Evolutionary conservation across 2,329 filamentous ascomycete species (phyloP).

Genomic region (Ophiostoma pallidulum): DNA sequence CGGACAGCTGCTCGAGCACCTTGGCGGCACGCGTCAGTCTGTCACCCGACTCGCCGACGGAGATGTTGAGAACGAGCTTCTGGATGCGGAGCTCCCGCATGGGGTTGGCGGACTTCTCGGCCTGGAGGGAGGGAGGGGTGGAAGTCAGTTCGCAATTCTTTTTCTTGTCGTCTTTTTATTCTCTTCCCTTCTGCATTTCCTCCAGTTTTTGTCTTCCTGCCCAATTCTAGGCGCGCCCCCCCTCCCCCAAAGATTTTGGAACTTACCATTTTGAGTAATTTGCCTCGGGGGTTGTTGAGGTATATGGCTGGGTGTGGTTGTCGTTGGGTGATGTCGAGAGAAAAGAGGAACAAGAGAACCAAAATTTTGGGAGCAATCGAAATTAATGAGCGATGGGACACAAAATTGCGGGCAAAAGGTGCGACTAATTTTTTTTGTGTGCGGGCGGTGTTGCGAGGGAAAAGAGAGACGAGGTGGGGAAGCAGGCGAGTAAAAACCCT

Average conservation of each 20-base stretch:
- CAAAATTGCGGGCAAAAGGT: too few relatives aligned
- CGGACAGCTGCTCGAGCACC: conserved; percentile 98
- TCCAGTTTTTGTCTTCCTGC: too few relatives aligned
- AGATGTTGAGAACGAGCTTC: conserved; percentile 99
- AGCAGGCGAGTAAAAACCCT: conserved; percentile 9
- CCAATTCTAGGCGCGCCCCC: too few relatives aligned
- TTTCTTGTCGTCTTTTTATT: too few relatives aligned
- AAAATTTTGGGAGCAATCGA: conserved; percentile 12
- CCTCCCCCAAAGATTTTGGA: too few relatives aligned
- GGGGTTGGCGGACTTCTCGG: conserved; percentile 90
- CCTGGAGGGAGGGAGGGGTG: conserved; percentile 32
- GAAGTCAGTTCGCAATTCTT: too few relatives aligned
- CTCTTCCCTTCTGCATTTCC: too few relatives aligned
- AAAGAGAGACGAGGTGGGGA: too few relatives aligned
- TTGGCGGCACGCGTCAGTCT: conserved; percentile 99
- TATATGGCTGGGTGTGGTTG: conserved; percentile 7
- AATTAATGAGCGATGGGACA: too few relatives aligned
- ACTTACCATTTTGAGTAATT: conserved; percentile 31
- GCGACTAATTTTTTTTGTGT: conserved; percentile 13
- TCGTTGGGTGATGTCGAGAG: conserved; percentile 10
- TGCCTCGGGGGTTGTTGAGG: conserved; percentile 7
- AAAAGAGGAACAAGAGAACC: not conserved
- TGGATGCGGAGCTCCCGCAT: conserved; percentile 99
- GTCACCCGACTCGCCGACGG: conserved; percentile 99
- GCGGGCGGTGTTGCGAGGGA: conserved; percentile 4